Evolutionary conservation across 441 rosid genomes (phyloP).

Genomic region (Syzygium syzygioides): DNA sequence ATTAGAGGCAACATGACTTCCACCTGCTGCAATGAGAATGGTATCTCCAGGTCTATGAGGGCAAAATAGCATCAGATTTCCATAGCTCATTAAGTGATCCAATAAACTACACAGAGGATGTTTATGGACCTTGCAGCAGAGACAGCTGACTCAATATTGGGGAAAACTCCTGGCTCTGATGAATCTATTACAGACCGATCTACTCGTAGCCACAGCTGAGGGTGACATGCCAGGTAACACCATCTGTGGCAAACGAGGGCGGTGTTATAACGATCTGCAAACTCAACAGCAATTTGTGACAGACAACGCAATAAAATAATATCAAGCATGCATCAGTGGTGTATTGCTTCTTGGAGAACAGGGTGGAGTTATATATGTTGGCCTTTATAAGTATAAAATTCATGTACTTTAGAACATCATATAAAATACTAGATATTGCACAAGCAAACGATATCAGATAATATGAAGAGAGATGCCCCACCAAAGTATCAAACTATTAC

Average conservation of each 20-base stretch:
- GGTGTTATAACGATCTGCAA: slow-evolving; percentile 93
- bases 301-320: background rate
- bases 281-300: slow-evolving; percentile 43
- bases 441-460: background rate
- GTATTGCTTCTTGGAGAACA: background rate
- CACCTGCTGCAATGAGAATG: slow-evolving; percentile 85
- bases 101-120: background rate
- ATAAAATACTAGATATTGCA: background rate
- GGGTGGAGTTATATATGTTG: background rate
- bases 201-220: slow-evolving; percentile 91
- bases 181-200: slow-evolving; percentile 54
- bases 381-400: background rate
- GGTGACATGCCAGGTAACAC: slow-evolving; percentile 90
- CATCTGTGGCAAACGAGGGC: slow-evolving; percentile 99
- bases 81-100: background rate
- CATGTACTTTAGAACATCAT: background rate
- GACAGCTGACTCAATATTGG: slow-evolving; percentile 69
- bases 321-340: background rate
- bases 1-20: slow-evolving; percentile 68
- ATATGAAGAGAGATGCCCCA: background rate
- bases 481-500: background rate
- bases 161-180: slow-evolving; percentile 66
- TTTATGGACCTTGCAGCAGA: slow-evolving; percentile 83
- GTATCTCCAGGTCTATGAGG: slow-evolving; percentile 84
- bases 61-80: slow-evolving; percentile 16